phyloP scores from a whole-genome alignment of 2,329 filamentous ascomycete genomes.

The Leptoxyphium fumago region DNA sequence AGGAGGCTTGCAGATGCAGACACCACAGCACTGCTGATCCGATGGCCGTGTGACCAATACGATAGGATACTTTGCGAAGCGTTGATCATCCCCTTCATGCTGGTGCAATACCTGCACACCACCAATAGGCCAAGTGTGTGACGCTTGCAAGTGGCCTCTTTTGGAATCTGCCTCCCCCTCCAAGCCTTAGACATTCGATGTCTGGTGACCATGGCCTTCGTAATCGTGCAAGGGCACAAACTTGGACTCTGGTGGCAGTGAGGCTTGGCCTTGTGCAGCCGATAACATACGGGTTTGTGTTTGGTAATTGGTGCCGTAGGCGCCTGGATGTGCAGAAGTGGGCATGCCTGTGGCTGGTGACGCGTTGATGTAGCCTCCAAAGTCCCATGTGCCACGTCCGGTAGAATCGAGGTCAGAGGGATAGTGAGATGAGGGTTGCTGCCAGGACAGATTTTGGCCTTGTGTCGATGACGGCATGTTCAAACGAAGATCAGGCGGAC shows the following conservation, averaged over 20 bases:
- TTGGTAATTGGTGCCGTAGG: conserved; percentile 12
- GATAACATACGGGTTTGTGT: conserved; percentile 9
- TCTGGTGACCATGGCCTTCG: conserved; percentile 18
- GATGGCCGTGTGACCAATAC: too few relatives aligned
- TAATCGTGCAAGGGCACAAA: conserved; percentile 22
- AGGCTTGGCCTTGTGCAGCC: conserved; percentile 11
- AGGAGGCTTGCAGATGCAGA: too few relatives aligned
- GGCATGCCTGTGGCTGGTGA: conserved; percentile 18
- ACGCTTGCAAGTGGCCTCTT: background rate
- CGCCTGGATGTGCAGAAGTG: conserved; percentile 11
- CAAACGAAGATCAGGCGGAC: conserved; percentile 25
- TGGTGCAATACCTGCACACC: too few relatives aligned
- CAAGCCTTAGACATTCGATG: conserved; percentile 10
- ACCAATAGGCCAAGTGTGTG: background rate
- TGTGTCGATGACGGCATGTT: conserved; percentile 10
- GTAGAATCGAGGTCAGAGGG: conserved; percentile 14
- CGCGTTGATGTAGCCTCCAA: conserved; percentile 12
- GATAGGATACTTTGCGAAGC: too few relatives aligned
- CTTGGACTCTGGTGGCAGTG: conserved; percentile 14
- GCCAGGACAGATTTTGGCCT: conserved; percentile 19
- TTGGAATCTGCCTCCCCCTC: background rate
- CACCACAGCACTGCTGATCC: too few relatives aligned
- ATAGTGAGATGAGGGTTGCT: conserved; percentile 19
- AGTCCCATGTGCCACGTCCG: conserved; percentile 15
- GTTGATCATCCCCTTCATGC: too few relatives aligned